Percentiles rank a stretch among this genome's conserved stretches.
Conservation (phyloP, 2,329 filamentous ascomycete species). For the Metarhizium album region DNA sequence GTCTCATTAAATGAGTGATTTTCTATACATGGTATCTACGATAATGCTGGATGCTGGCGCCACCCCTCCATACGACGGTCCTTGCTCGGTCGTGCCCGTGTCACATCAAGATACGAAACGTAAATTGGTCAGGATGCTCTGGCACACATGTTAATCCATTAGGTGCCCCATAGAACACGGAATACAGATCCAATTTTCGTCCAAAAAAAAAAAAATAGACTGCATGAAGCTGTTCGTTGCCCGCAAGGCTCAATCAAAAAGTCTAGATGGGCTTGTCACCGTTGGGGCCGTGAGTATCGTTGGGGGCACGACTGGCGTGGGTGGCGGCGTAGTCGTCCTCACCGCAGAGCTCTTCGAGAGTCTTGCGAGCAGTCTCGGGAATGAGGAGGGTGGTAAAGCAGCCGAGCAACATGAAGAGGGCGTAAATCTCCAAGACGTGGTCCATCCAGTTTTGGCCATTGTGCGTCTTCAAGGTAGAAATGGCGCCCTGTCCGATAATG, state of each 20-base stretch:
- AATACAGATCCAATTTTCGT: background rate
- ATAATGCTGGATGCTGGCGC: background rate
- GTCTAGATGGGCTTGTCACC: slow-evolving; percentile 5
- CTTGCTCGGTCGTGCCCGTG: background rate
- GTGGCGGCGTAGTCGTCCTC: slow-evolving; percentile 22
- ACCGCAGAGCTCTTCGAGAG: slow-evolving; percentile 51
- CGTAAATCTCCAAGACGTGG: slow-evolving; percentile 65
- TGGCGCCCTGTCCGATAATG: slow-evolving; percentile 47
- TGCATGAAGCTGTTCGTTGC: background rate
- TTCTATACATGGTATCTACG: background rate
- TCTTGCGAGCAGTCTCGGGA: slow-evolving; percentile 64
- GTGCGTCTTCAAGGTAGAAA: slow-evolving; percentile 35
- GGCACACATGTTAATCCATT: background rate
- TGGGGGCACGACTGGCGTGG: background rate
- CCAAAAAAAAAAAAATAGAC: background rate
- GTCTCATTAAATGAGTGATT: background rate
- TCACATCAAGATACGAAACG: background rate
- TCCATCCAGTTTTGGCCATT: slow-evolving; percentile 55
- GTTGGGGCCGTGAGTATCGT: background rate
- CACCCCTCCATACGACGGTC: background rate
- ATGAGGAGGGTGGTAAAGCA: slow-evolving; percentile 59
- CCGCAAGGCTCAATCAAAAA: background rate
- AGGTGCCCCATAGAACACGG: background rate
- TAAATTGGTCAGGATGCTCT: background rate
- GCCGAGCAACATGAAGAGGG: slow-evolving; percentile 67